Evolutionary conservation across 768 basidiomycete species (phyloP), one percentile per base, ranked within the genome.

Genomic region (Fomitopsis pulvina): DNA sequence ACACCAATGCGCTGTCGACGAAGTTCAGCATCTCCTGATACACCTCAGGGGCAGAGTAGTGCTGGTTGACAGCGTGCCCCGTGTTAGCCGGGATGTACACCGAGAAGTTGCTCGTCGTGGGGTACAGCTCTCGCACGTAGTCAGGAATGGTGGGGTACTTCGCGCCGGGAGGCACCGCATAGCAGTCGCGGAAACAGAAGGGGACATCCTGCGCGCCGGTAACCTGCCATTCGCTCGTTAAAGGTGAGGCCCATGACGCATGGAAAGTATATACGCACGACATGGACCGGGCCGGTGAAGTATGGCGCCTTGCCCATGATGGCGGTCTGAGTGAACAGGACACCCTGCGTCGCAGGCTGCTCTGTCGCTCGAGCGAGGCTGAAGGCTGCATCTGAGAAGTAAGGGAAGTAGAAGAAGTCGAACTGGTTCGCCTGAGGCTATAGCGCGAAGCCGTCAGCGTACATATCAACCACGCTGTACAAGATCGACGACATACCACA

Each of bases 141-240:
- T 29, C 50, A 29, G 48, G 45, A 34, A 57, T 54, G 27, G 18
- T 57, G 40, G 41, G 21, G 26, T 51, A 37, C n/a, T 27, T 43
- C 29, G 50, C 48, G 42, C 26, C 45, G 3, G 46, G 29, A 3
- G 53, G 49, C 18, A 54, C 50, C 11, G 53, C 52, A 39, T 50
- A 51, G 44, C 56, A 54, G 38, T 57, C 47, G 10, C 39, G 34
- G 34, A 40, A 47, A 47, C 56, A 57, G 53, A 57, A 57, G n/a
- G 47, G 50, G 25, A 42, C 42, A 38, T 54, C 52, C 30, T 50
- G 28, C 4, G 41, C 52, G n/a, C 52, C 52, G 16, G 52, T 54
- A 8, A 54, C 44, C 52, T 54, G 22, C 22, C 21, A 24, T 22
- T n/a, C n/a, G n/a, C n/a, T n/a, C n/a, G n/a, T n/a, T n/a, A n/a